Evolutionary conservation across 169 alveolate species (phyloP).

Genomic region (Plasmodium fragile): DNA sequence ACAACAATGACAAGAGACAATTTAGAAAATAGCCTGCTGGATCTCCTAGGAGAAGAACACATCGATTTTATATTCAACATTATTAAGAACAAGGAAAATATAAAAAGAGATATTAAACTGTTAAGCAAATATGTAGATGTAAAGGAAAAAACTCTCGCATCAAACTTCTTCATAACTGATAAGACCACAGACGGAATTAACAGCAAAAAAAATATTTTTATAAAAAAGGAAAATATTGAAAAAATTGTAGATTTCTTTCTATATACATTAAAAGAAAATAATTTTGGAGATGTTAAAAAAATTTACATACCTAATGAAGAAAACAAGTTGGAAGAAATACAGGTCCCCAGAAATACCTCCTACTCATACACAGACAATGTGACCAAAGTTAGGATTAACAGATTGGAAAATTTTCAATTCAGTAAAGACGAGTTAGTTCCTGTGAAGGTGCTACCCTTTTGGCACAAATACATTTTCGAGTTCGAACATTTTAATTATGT

Average conservation of each 20-base stretch:
- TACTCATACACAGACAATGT: slow-evolving; percentile 47
- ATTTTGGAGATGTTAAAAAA: slow-evolving; percentile 36
- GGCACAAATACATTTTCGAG: slow-evolving; percentile 59
- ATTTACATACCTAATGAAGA: slow-evolving; percentile 71
- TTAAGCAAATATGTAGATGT: slow-evolving; percentile 52
- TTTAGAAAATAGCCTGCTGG: slow-evolving; percentile 32
- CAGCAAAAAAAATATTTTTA: neutral
- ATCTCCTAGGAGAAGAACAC: slow-evolving; percentile 34
- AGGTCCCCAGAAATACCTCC: slow-evolving; percentile 45
- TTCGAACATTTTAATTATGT: slow-evolving; percentile 89
- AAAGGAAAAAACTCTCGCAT: slow-evolving; percentile 41
- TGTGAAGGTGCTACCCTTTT: slow-evolving; percentile 37
- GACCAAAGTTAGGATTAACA: slow-evolving; percentile 57
- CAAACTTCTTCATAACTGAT: slow-evolving; percentile 57
- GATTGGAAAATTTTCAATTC: slow-evolving; percentile 51
- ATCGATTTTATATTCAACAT: slow-evolving; percentile 50
- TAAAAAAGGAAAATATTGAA: slow-evolving; percentile 54
- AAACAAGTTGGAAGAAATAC: slow-evolving; percentile 43
- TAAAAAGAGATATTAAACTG: slow-evolving; percentile 42
- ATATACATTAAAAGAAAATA: slow-evolving; percentile 14
- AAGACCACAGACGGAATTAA: slow-evolving; percentile 30
- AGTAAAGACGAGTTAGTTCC: slow-evolving; percentile 64
- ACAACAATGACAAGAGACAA: slow-evolving; percentile 11
- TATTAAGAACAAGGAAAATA: slow-evolving; percentile 48
- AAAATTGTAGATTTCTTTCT: slow-evolving; percentile 51